Evolutionary conservation across 2,329 filamentous ascomycete species (phyloP).

Genomic region (Pleoardoris graminearum): DNA sequence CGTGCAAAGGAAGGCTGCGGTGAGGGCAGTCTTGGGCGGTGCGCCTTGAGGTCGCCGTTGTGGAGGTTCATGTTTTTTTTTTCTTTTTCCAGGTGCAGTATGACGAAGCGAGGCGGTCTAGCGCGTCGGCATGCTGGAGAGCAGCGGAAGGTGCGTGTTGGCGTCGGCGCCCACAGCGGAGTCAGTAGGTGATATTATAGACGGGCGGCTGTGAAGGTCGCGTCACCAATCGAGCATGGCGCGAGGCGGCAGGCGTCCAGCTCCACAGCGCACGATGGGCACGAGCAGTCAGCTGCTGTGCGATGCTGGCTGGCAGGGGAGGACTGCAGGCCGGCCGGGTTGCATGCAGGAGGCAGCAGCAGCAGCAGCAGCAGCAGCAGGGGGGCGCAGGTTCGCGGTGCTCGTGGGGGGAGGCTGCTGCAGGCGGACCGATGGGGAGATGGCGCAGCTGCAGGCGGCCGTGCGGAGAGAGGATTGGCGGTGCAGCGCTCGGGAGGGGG

Average conservation of each 20-base stretch:
- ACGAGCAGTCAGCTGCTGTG: no score
- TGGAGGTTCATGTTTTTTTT: conserved; percentile 29
- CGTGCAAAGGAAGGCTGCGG: conserved; percentile 37
- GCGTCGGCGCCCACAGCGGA: conserved; percentile 1
- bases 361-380: conserved; percentile 4
- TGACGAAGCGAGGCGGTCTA: conserved; percentile 1
- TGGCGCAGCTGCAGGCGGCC: conserved; percentile 3
- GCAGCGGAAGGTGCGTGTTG: conserved; percentile 1
- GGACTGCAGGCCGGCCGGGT: conserved; percentile 15
- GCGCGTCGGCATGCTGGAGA: conserved; percentile 16
- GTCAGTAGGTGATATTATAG: conserved; percentile 13
- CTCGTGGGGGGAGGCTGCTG: background rate
- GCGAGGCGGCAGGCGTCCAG: conserved; percentile 22
- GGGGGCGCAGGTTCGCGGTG: conserved; percentile 2
- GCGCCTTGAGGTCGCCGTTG: conserved; percentile 28
- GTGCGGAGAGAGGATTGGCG: background rate
- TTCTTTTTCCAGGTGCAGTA: conserved; percentile 9
- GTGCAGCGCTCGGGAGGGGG: background rate
- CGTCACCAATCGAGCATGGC: conserved; percentile 34
- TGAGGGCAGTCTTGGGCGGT: conserved; percentile 38
- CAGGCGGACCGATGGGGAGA: background rate
- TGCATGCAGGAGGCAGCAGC: conserved; percentile 12
- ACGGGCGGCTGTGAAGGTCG: conserved; percentile 32
- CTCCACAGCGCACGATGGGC: no score
- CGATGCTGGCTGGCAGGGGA: conserved; percentile 16